Evolutionary conservation across 202 grass and related monocot species (phyloP), one percentile per base, ranked within the genome.

Genomic region (Zoysia matrella): DNA sequence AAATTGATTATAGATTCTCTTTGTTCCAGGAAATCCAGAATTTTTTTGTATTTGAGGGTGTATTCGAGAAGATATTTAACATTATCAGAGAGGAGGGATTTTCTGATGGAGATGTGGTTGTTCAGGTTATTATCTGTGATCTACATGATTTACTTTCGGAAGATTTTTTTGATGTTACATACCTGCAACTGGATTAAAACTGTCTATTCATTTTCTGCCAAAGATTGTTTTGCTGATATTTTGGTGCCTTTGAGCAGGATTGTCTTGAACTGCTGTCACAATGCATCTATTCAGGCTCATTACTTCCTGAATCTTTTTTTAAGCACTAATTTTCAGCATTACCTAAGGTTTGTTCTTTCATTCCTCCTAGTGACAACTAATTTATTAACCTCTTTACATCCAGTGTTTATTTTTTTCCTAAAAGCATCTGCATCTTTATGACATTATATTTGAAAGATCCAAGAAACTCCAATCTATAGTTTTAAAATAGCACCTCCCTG

Each of bases 81-180:
- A 99, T 96, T 90, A 95, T 99, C 66, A 93, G 74, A 52, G 96
- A 99, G 80, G 96, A 99, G 89, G 96, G 96, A 61, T 87, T 78
- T 90, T 99, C 96, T 76, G 96, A 99, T 89, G 96, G 96, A 80
- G 96, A 91, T 68, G 96, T 99, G 1, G 96, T 99, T 92, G 96
- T 99, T 62, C 96, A 99, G 96, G 96, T 93, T 76, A 92, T 81
- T 73, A 72, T 76, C 51, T 76, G 63, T 4, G n/a, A 86, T 53
- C 22, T 30, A 50, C 52, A 45, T 73, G 52, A 67, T 84, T 87
- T 12, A 11, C 40, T 61, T 77, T 60, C 83, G 7, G 12, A 75
- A 79, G 11, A 39, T 78, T 13, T 22, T 75, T 30, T 79, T 51
- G 14, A 69, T 79, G 56, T 83, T 79, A 30, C 68, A 57, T 78